Percentiles rank a stretch among this genome's conserved stretches.
Evolutionary conservation across 169 alveolate genomes (phyloP).

Genomic region (Cryptosporidium muris): DNA sequence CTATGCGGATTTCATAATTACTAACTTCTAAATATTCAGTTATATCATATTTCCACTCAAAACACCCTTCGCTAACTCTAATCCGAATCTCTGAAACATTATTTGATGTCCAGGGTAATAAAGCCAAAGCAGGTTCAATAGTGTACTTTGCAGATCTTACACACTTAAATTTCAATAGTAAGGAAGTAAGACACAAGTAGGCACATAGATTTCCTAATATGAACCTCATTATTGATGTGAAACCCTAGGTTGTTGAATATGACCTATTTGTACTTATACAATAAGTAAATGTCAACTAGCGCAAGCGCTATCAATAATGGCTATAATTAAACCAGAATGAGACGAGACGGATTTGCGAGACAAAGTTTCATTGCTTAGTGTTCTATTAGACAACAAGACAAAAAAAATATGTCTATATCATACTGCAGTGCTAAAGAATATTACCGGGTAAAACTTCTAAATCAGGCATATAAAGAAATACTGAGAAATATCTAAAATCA

Average conservation of each 20-base stretch:
- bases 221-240: background rate
- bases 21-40: conserved; percentile 14
- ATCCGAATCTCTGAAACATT: conserved; percentile 34
- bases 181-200: conserved; percentile 1
- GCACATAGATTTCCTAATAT: conserved; percentile 1
- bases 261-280: conserved; percentile 1
- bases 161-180: conserved; percentile 6
- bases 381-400: background rate
- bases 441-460: too few species aligned
- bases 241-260: background rate
- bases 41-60: conserved; percentile 25
- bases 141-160: conserved; percentile 37
- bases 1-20: conserved; percentile 1
- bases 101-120: conserved; percentile 55
- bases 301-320: conserved; percentile 1
- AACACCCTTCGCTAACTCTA: conserved; percentile 34
- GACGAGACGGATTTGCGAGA: too few species aligned
- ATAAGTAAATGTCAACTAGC: background rate
- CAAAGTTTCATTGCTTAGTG: too few species aligned
- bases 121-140: conserved; percentile 57
- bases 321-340: too few species aligned
- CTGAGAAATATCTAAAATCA: too few species aligned
- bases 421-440: background rate
- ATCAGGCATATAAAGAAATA: too few species aligned
- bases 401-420: background rate